phyloP scores from a whole-genome alignment of 2,329 filamentous ascomycete genomes.

The Fusarium citri region DNA sequence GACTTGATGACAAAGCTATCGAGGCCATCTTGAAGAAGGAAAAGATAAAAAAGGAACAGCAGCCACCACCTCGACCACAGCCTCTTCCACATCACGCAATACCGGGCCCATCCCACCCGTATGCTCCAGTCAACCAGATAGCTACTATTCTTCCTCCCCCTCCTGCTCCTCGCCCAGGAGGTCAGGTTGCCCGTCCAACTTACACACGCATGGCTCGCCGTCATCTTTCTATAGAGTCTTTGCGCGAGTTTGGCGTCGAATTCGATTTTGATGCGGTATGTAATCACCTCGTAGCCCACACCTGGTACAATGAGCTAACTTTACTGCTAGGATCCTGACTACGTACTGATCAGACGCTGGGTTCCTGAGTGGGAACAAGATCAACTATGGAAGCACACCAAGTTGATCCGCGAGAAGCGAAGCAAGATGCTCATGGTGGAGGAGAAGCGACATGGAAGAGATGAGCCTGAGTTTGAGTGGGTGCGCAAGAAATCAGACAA shows the following conservation, averaged over 20 bases:
- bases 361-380: slow-evolving; percentile 78
- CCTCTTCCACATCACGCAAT: slow-evolving; percentile 19
- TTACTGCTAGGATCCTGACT: slow-evolving; percentile 69
- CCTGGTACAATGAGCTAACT: slow-evolving; percentile 48
- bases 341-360: slow-evolving; percentile 78
- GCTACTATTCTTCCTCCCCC: neutral
- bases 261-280: slow-evolving; percentile 68
- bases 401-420: slow-evolving; percentile 68
- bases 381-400: slow-evolving; percentile 78
- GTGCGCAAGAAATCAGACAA: slow-evolving; percentile 62
- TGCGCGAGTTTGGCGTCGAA: slow-evolving; percentile 66
- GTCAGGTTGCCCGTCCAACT: slow-evolving; percentile 57
- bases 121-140: neutral
- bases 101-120: slow-evolving; percentile 12
- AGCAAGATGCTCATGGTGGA: slow-evolving; percentile 61
- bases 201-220: slow-evolving; percentile 73
- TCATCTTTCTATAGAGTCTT: slow-evolving; percentile 71
- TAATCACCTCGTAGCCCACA: neutral
- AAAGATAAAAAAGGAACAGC: slow-evolving; percentile 54
- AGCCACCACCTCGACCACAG: slow-evolving; percentile 13
- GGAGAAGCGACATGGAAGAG: slow-evolving; percentile 56
- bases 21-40: slow-evolving; percentile 69
- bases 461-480: slow-evolving; percentile 64
- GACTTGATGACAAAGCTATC: slow-evolving; percentile 69
- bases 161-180: neutral